phyloP scores from a whole-genome alignment of 2,329 filamentous ascomycete species.

The Xylariaceae sp. region DNA sequence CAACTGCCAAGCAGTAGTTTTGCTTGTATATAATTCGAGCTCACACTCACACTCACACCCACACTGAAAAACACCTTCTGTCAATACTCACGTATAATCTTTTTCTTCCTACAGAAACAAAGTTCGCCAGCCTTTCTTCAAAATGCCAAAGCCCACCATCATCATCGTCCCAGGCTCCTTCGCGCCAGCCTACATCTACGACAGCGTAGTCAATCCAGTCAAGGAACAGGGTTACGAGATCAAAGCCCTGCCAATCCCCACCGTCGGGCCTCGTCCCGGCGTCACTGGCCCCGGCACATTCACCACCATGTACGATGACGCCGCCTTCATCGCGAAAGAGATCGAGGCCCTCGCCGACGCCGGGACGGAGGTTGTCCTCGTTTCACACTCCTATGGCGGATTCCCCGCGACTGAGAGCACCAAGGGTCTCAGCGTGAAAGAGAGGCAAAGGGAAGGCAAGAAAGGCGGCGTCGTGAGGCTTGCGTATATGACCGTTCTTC shows the following conservation, averaged over 20 bases:
- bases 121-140: neutral
- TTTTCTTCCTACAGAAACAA: neutral
- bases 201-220: constrained; percentile 16
- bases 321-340: constrained; percentile 29
- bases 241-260: constrained; percentile 18
- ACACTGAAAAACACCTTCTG: no score
- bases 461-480: constrained; percentile 35
- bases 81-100: no score
- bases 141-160: constrained; percentile 23
- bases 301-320: constrained; percentile 33
- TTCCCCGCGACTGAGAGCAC: constrained; percentile 29
- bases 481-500: constrained; percentile 30
- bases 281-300: constrained; percentile 7
- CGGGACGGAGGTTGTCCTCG: constrained; percentile 24
- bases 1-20: no score
- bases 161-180: constrained; percentile 24
- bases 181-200: constrained; percentile 16
- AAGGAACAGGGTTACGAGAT: constrained; percentile 22
- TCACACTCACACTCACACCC: no score
- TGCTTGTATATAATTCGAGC: no score
- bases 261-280: constrained; percentile 11
- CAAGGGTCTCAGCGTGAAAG: constrained; percentile 31
- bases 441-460: constrained; percentile 31
- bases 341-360: constrained; percentile 33
- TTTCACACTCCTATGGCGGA: constrained; percentile 28